Evolutionary conservation across 2,329 filamentous ascomycete species (phyloP).

Genomic region (Neofusicoccum umdonicola): DNA sequence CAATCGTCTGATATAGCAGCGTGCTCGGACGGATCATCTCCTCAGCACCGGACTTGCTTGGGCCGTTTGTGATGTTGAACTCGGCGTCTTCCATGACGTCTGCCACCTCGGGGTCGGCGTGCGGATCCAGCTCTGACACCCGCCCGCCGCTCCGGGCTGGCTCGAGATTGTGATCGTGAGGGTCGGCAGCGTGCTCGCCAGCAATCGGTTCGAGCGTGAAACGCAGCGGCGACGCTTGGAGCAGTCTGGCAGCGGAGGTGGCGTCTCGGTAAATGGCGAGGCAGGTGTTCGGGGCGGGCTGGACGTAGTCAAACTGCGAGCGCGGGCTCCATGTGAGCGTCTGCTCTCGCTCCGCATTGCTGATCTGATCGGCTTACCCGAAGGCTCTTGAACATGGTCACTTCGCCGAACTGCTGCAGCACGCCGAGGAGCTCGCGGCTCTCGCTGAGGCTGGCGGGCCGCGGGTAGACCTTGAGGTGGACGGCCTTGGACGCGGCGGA

Average conservation of each 20-base stretch:
- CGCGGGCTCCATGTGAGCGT: slow-evolving; percentile 16
- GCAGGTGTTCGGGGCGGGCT: slow-evolving; percentile 41
- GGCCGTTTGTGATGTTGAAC: slow-evolving; percentile 2
- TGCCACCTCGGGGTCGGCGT: neutral
- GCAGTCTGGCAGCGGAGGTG: slow-evolving; percentile 39
- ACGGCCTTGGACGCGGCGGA: slow-evolving; percentile 39
- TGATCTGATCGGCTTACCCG: slow-evolving; percentile 29
- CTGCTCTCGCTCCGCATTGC: slow-evolving; percentile 5
- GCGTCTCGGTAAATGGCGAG: slow-evolving; percentile 47
- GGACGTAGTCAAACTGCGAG: slow-evolving; percentile 36
- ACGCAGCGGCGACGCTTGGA: slow-evolving; percentile 46
- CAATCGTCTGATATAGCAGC: slow-evolving; percentile 20
- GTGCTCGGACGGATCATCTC: slow-evolving; percentile 31
- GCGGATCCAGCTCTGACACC: neutral
- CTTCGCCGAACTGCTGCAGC: slow-evolving; percentile 49
- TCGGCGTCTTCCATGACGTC: slow-evolving; percentile 22
- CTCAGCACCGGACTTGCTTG: slow-evolving; percentile 25
- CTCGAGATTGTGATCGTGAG: slow-evolving; percentile 1
- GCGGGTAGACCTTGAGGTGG: slow-evolving; percentile 47
- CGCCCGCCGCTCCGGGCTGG: neutral
- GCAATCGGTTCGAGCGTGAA: slow-evolving; percentile 43
- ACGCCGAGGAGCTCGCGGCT: slow-evolving; percentile 49
- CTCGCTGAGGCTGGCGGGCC: slow-evolving; percentile 48
- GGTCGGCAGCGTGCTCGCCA: slow-evolving; percentile 9
- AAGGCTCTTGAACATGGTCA: slow-evolving; percentile 48